These are phyloP conservation scores for Didymella glomerata DNA, from an alignment of 2,329 filamentous ascomycete species.

Conservation along the genomic window DNA sequence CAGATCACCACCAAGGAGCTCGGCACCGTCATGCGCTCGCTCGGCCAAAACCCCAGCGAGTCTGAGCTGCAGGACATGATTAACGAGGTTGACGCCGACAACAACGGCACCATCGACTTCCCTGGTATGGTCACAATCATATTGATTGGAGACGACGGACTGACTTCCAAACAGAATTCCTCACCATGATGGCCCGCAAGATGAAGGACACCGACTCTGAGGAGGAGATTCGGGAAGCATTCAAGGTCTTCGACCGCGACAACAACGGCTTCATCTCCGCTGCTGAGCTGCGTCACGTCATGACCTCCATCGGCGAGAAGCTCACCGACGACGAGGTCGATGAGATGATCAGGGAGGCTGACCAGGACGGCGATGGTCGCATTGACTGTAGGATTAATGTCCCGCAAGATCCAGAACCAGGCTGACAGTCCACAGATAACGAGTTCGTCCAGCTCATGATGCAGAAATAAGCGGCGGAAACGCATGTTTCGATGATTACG, in stretches of 20 bases:
- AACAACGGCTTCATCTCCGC: constrained; percentile 71
- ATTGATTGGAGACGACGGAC: background rate
- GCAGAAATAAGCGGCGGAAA: constrained; percentile 57
- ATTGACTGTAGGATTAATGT: constrained; percentile 65
- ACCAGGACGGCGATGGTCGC: constrained; percentile 69
- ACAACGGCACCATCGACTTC: constrained; percentile 72
- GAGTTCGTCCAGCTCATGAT: constrained; percentile 66
- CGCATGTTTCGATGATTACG: constrained; percentile 41
- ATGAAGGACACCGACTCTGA: constrained; percentile 70
- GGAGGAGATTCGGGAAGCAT: constrained; percentile 71
- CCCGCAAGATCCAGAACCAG: constrained; percentile 1
- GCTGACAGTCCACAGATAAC: constrained; percentile 56
- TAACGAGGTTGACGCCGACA: constrained; percentile 71
- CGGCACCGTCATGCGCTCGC: constrained; percentile 69
- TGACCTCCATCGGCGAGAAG: constrained; percentile 71
- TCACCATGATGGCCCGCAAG: constrained; percentile 71
- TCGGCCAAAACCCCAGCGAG: constrained; percentile 69
- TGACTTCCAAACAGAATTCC: constrained; percentile 61
- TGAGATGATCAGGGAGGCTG: constrained; percentile 71
- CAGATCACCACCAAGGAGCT: constrained; percentile 71
- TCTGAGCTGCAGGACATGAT: constrained; percentile 72
- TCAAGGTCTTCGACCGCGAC: constrained; percentile 72
- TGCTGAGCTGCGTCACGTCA: constrained; percentile 68
- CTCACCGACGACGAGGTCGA: constrained; percentile 69
- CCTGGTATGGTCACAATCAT: constrained; percentile 55